phyloP scores from a whole-genome alignment of 1,284 basidiomycete genomes.

The Apiotrichum laibachii region DNA sequence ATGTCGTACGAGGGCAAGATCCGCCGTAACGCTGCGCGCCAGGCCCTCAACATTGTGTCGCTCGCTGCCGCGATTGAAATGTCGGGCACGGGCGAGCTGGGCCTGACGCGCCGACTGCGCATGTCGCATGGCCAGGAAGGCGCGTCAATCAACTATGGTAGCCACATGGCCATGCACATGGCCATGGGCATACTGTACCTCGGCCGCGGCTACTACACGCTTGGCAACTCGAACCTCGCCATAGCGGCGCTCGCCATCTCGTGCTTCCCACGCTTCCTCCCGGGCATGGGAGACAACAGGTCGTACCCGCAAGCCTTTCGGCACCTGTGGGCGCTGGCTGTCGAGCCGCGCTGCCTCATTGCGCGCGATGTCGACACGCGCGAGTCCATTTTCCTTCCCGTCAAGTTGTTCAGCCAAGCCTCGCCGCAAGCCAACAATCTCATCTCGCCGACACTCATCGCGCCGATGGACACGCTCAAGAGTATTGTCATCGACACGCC shows the following conservation, averaged over 20 bases:
- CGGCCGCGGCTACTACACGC: constrained; percentile 85
- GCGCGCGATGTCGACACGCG: constrained; percentile 85
- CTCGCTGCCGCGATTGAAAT: constrained; percentile 85
- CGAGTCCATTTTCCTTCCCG: constrained; percentile 83
- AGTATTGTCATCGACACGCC: constrained; percentile 84
- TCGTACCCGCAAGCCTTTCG: constrained; percentile 88
- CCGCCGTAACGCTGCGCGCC: constrained; percentile 78
- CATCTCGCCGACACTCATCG: constrained; percentile 87
- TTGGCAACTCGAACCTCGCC: constrained; percentile 86
- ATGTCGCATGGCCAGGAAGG: constrained; percentile 88
- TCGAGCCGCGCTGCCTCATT: constrained; percentile 87
- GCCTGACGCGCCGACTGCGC: constrained; percentile 80
- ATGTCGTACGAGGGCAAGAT: constrained; percentile 78
- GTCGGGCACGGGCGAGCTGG: constrained; percentile 94
- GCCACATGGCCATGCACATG: constrained; percentile 87
- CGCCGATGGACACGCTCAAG: constrained; percentile 73
- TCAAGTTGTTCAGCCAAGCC: constrained; percentile 67
- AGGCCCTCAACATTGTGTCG: constrained; percentile 82
- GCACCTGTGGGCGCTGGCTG: constrained; percentile 92
- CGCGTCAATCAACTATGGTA: constrained; percentile 74
- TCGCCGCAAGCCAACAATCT: constrained; percentile 55
- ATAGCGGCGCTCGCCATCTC: constrained; percentile 85
- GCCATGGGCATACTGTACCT: constrained; percentile 90
- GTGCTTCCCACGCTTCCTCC: constrained; percentile 85
- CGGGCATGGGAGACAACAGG: constrained; percentile 77